Base-by-base conservation (phyloP, 2,329 filamentous ascomycete species). In the Thelonectria blattea region DNA sequence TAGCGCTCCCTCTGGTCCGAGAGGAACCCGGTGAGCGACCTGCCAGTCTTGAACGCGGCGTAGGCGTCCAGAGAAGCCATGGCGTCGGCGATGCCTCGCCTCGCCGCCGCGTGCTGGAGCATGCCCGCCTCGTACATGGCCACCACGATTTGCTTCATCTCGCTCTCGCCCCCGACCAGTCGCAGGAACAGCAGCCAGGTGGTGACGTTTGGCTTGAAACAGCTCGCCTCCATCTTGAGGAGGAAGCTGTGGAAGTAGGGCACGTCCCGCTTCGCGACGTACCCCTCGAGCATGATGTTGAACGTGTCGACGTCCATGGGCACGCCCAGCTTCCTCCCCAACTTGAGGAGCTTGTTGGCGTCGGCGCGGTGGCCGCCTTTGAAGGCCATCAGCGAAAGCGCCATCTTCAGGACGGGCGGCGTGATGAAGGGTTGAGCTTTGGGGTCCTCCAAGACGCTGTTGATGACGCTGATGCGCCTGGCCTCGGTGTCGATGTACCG, bases 101-200 rank as follows among this genome's bases (percentile, higher is more conserved):
- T 71, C 1, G 76, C 76, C 0, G 66, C 65, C 0, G 72, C 71
- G 22, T 77, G 73, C 8, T 75, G 68, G 42, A 85, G 73, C 50
- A 83, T 73, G 22, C 78, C 79, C 17, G 77, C 73, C 37, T 76
- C 70, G 56, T 80, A 74, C 81, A 85, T 84, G 58, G 75, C 73
- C 12, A 77, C 75, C 30, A 85, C 68, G 30, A 83, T 72, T 64
- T 81, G 79, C 22, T 78, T 76, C 52, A 77, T 76, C 51, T 81
- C 78, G n/a, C 85, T 81, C 68, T 88, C 86, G 11, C 83, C 83
- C 71, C 85, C 83, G 58, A 90, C 83, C 46, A 85, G 74, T n/a
- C 74, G 71, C 17, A 85, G 71, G 59, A 84, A 81, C 4, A 80
- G 73, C 3, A 80, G 64, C 83, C 83, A 85, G 0, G 83, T 84